These are phyloP conservation scores for Porogramme epimiltina DNA, from an alignment of 1,284 basidiomycete genomes.

Conservation along the genomic window DNA sequence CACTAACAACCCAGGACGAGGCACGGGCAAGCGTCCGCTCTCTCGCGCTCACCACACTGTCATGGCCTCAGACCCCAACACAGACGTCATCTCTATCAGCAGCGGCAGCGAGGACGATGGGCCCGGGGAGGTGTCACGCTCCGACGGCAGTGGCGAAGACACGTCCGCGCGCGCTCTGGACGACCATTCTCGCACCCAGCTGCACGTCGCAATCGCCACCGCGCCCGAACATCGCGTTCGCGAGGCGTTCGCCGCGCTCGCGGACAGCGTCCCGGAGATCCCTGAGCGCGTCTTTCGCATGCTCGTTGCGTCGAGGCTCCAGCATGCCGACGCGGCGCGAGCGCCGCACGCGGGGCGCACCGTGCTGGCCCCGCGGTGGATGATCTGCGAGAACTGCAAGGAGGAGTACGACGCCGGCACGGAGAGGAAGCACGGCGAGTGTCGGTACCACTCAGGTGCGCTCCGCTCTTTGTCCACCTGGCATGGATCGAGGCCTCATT, in stretches of 20 bases:
- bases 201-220: slow-evolving; percentile 42
- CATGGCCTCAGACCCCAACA: not conserved
- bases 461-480: no score
- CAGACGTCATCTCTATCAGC: slow-evolving; percentile 8
- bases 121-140: not conserved
- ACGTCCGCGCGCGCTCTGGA: not conserved
- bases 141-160: not conserved
- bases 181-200: slow-evolving; percentile 36
- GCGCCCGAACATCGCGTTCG: slow-evolving; percentile 45
- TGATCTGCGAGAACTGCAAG: slow-evolving; percentile 44
- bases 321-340: slow-evolving; percentile 22
- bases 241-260: slow-evolving; percentile 38
- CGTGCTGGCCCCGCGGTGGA: slow-evolving; percentile 39
- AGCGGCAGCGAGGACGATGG: slow-evolving; percentile 8
- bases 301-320: slow-evolving; percentile 35
- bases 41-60: not conserved
- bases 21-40: no score
- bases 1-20: no score
- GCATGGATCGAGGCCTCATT: not conserved
- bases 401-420: slow-evolving; percentile 44
- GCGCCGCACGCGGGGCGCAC: not conserved
- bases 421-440: slow-evolving; percentile 37
- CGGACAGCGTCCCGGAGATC: slow-evolving; percentile 40
- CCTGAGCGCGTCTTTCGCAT: slow-evolving; percentile 44
- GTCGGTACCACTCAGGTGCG: slow-evolving; percentile 28